phyloP scores from a whole-genome alignment of 768 basidiomycete species.

The Russula olivacea region DNA sequence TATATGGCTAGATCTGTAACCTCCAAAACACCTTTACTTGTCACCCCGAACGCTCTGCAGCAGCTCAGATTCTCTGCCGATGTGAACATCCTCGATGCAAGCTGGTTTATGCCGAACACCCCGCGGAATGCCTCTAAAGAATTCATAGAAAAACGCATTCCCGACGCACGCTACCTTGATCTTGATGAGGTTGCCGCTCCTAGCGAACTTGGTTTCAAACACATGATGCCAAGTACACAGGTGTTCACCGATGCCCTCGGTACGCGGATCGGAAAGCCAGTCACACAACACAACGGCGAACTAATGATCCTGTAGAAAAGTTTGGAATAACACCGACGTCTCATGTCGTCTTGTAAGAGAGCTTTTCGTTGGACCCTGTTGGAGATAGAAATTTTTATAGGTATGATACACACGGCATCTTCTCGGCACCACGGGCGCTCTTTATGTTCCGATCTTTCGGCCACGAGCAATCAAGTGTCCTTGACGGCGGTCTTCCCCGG shows the following conservation, averaged over 20 bases:
- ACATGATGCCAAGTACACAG: constrained; percentile 82
- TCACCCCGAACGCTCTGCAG: constrained; percentile 32
- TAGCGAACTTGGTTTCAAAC: constrained; percentile 76
- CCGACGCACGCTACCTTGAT: constrained; percentile 68
- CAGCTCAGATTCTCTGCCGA: constrained; percentile 25
- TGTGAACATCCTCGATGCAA: constrained; percentile 61
- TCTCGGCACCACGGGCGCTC: constrained; percentile 86
- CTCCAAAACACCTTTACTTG: constrained; percentile 29
- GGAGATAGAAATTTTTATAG: constrained; percentile 34
- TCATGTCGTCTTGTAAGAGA: constrained; percentile 70
- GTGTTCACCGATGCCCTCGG: constrained; percentile 77
- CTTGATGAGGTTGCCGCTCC: constrained; percentile 71
- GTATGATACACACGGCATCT: constrained; percentile 87
- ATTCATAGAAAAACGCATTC: constrained; percentile 60
- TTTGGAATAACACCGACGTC: constrained; percentile 68
- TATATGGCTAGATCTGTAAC: constrained; percentile 9
- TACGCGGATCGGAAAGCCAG: constrained; percentile 36
- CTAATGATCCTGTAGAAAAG: constrained; percentile 41
- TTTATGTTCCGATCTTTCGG: constrained; percentile 95
- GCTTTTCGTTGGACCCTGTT: constrained; percentile 4
- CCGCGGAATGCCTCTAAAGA: constrained; percentile 65
- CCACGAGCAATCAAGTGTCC: constrained; percentile 76
- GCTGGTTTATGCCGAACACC: constrained; percentile 93
- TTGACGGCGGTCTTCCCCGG: constrained; percentile 88
- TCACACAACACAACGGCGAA: not conserved